A percentile compares a stretch with the other conserved stretches of the same genome.
Evolutionary conservation across 1,284 basidiomycete species (phyloP).

Genomic region (Ustilago bromivora): DNA sequence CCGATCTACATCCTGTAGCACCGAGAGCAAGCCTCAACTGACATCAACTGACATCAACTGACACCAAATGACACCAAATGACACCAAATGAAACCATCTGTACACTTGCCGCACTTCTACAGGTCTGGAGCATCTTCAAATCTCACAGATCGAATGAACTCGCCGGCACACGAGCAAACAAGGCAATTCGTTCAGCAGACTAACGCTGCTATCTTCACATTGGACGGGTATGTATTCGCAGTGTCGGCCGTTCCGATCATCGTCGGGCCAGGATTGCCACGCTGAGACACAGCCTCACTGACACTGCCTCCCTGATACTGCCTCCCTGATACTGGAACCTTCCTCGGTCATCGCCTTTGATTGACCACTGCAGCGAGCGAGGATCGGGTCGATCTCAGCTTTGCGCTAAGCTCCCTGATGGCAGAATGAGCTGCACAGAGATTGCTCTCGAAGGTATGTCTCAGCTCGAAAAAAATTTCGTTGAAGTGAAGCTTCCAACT

Average conservation of each 20-base stretch:
- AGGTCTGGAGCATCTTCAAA: conserved; percentile 52
- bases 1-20: neutral
- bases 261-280: neutral
- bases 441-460: conserved; percentile 56
- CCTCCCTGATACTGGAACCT: no score
- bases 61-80: neutral
- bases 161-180: conserved; percentile 40
- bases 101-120: neutral
- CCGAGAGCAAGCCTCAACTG: neutral
- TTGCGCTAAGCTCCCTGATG: conserved; percentile 42
- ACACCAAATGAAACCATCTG: neutral
- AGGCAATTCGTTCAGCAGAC: conserved; percentile 41
- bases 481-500: no score
- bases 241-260: conserved; percentile 2
- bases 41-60: neutral
- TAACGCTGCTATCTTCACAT: conserved; percentile 35
- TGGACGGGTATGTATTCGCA: conserved; percentile 43
- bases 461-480: no score
- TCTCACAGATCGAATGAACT: conserved; percentile 44
- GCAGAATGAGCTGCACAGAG: conserved; percentile 41
- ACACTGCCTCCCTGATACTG: neutral
- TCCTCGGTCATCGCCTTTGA: neutral
- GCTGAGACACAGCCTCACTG: conserved; percentile 3
- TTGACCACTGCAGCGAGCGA: conserved; percentile 27
- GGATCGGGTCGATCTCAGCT: conserved; percentile 45